Evolutionary conservation across 73 alveolate species (phyloP).

Genomic region (Durusdinium trenchii): DNA sequence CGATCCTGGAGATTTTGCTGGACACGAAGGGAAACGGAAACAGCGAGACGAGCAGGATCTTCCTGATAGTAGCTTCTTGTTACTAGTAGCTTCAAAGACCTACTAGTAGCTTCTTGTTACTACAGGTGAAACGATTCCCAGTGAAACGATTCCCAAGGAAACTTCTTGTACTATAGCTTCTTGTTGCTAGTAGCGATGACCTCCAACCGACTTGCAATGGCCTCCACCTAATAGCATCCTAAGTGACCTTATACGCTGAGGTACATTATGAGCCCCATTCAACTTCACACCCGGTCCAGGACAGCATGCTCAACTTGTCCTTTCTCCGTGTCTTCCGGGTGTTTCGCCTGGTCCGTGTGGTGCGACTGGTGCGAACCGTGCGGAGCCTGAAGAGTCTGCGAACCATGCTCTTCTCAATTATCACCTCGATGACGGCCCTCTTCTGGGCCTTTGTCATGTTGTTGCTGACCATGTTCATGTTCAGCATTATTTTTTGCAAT

Average conservation of each 20-base stretch:
- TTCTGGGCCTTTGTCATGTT: conserved; percentile 89
- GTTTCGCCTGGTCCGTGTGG: conserved; percentile 74
- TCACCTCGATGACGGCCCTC: conserved; percentile 58
- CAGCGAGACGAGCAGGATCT: not conserved
- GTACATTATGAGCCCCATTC: no score
- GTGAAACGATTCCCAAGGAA: no score
- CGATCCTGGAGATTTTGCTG: conserved; percentile 11
- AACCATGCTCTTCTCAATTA: conserved; percentile 79
- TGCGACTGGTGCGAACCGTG: conserved; percentile 82
- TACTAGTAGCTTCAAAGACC: no score
- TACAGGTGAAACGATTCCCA: no score
- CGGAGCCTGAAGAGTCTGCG: conserved; percentile 75
- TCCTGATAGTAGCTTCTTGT: not conserved
- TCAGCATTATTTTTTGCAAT: conserved; percentile 66
- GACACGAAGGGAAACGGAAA: not conserved
- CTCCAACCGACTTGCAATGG: not conserved
- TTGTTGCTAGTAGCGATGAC: no score
- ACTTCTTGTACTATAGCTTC: no score
- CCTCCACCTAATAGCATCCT: no score
- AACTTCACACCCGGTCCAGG: no score
- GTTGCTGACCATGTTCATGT: conserved; percentile 91
- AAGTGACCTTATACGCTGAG: no score
- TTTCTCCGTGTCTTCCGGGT: conserved; percentile 87
- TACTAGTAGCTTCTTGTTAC: no score
- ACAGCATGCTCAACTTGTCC: no score